A percentile compares a stretch with the other conserved stretches of the same genome.
Conservation (phyloP, 805 yeast genomes). For the Lachancea dasiensis region DNA sequence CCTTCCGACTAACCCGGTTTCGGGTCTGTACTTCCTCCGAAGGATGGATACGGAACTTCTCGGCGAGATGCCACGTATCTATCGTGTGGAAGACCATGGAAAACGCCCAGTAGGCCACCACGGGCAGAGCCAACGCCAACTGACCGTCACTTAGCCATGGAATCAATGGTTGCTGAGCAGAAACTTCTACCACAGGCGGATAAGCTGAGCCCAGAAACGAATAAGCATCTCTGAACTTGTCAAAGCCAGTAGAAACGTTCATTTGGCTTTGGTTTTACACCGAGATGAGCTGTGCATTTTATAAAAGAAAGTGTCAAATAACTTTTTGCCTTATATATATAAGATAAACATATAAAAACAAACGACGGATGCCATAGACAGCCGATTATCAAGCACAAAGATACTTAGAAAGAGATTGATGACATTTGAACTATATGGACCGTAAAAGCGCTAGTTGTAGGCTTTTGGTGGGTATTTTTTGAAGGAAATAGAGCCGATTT, state of each 20-base stretch:
- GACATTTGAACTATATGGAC: neutral
- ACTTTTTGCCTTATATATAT: too few relatives aligned
- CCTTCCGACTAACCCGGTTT: constrained; percentile 63
- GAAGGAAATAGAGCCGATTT: too few relatives aligned
- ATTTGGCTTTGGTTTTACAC: neutral
- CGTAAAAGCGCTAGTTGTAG: too few relatives aligned
- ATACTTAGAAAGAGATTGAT: too few relatives aligned
- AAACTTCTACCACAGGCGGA: constrained; percentile 27
- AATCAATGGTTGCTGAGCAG: constrained; percentile 41
- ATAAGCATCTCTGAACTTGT: constrained; percentile 12
- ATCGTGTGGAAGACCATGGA: constrained; percentile 68
- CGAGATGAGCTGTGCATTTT: neutral
- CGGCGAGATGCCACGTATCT: constrained; percentile 71
- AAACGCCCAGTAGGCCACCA: constrained; percentile 77
- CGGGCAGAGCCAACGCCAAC: constrained; percentile 67
- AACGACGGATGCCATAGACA: too few relatives aligned
- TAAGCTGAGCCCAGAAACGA: constrained; percentile 21
- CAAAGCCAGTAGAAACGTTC: neutral
- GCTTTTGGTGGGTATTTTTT: too few relatives aligned
- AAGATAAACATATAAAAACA: too few relatives aligned
- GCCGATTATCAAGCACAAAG: too few relatives aligned
- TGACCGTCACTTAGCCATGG: constrained; percentile 65
- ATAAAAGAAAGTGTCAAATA: too few relatives aligned
- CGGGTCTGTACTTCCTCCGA: constrained; percentile 73
- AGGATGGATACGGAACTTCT: constrained; percentile 84